Evolutionary conservation across 768 basidiomycete genomes (phyloP), one percentile per base, ranked within the genome.

Genomic region (Phaffia australis): DNA sequence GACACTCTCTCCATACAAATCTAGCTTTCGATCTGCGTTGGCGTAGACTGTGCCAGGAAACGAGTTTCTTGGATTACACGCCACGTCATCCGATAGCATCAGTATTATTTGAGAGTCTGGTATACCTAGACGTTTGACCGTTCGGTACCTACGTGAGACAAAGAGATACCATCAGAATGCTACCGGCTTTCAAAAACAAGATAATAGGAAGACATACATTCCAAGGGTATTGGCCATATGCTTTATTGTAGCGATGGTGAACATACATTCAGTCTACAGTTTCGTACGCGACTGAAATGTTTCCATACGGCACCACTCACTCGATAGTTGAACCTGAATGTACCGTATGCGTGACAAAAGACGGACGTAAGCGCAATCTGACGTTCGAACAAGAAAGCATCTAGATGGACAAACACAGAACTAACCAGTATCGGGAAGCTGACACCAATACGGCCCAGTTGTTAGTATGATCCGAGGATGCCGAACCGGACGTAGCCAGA

Each of bases 361-460:
- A 1, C 8, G 52, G 62, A 30, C 42, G 23, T 52, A 49, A 49
- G 21, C 16, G 15, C 23, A 19, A 60, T 35, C 35, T 11, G 29
- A 35, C n/a, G 3, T n/a, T 58, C 14, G 19, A 49, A 32, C 25
- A 48, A 42, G 23, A 48, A 54, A 23, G 52, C 52, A 42, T 54
- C 52, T 5, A 27, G 27, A 27, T 19, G 55, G 30, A 27, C 19
- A 46, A 21, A 56, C 30, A 15, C 21, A 58, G 25, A 30, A 29
- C 67, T 32, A 5, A 47, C 29, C 63, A 47, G 75, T 93, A 94
- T 65, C 93, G 76, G 6, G 92, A 95, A 0, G 95, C 82, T 72
- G 88, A 93, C 4, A 98, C 93, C 47, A 98, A 80, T 6, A 99
- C 93, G 1, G 95, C 95, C 95, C 95, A 99, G 75, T 98, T 98